Evolutionary conservation across 116 monocot genomes (phyloP), one percentile per base, ranked within the genome.

Genomic region (Papilionanthe hybrid): DNA sequence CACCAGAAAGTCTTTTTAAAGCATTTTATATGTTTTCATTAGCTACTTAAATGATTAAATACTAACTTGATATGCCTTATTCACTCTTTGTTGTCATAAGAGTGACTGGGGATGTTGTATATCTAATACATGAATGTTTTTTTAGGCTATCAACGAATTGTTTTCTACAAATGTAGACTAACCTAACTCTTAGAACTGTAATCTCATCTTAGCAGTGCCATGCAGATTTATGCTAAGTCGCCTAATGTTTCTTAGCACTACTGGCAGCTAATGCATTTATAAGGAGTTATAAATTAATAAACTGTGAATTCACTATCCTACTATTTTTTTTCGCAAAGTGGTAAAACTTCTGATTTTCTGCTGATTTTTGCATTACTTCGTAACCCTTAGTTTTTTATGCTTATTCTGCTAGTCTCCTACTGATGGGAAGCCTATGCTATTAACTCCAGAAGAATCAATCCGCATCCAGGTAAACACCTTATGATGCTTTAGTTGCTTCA

Each of bases 361-460:
- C 23, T 50, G 48, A 27, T 12, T 25, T 49, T 75, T 15, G 66
- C 37, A 0, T 75, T n/a, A 29, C 1, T 18, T 42, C 0, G 30
- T 12, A 42, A 75, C 19, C 60, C 11, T 49, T 50, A 55, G 0
- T 67, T 13, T 81, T 49, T 27, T 29, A 63, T 65, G 4, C 45
- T 49, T 27, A 32, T 47, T 67, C 5, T 83, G 13, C 18, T 82
- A 99, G 99, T 95, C 99, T 85, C 99, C 99, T 79, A 90, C 90
- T 87, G 99, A 99, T 88, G 99, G 95, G 72, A 95, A 95, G 58
- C 99, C 95, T 68, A 99, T 99, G 99, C 93, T 99, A 76, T 85
- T 99, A 42, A 99, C 99, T 11, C 99, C 99, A 81, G 99, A 99
- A 86, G 99, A 99, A 75, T 99, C 98, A 11, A 98, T 98, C 53